Evolutionary conservation across 1,139 yeast genomes (phyloP).

Genomic region (Hemisphaericaspora subhashii): DNA sequence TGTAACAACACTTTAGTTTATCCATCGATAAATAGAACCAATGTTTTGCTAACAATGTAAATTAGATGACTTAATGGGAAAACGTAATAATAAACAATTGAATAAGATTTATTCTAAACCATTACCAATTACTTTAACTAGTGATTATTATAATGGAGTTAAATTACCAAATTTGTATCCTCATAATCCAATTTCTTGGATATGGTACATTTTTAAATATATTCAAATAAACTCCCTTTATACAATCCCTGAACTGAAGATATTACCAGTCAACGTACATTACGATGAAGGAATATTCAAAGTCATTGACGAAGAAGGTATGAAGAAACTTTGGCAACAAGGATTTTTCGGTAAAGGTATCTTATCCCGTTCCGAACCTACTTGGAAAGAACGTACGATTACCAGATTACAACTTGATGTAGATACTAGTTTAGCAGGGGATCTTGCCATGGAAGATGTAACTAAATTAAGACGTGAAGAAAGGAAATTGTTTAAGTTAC

Average conservation of each 20-base stretch:
- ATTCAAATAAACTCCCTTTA: conserved; percentile 21
- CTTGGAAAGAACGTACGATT: conserved; percentile 71
- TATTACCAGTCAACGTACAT: conserved; percentile 24
- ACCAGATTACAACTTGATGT: conserved; percentile 44
- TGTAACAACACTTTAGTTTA: neutral
- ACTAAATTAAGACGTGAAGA: conserved; percentile 73
- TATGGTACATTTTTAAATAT: conserved; percentile 39
- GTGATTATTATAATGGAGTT: conserved; percentile 29
- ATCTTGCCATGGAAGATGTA: conserved; percentile 65
- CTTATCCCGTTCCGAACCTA: conserved; percentile 86
- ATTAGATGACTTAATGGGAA: conserved; percentile 16
- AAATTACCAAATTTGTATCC: conserved; percentile 48
- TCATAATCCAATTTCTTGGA: conserved; percentile 65
- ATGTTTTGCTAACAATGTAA: conserved; percentile 17
- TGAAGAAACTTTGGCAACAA: conserved; percentile 68
- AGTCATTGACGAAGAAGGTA: conserved; percentile 46
- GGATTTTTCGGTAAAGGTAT: conserved; percentile 97
- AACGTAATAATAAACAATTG: conserved; percentile 22
- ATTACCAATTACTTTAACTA: conserved; percentile 49
- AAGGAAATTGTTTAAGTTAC: conserved; percentile 68
- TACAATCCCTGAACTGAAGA: conserved; percentile 27
- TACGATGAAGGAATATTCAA: conserved; percentile 40
- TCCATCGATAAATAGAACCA: neutral
- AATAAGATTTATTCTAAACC: conserved; percentile 41
- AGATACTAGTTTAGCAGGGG: conserved; percentile 34